These are phyloP conservation scores for Saturnispora dispora DNA, from an alignment of 805 yeast species.

Conservation along the genomic window DNA sequence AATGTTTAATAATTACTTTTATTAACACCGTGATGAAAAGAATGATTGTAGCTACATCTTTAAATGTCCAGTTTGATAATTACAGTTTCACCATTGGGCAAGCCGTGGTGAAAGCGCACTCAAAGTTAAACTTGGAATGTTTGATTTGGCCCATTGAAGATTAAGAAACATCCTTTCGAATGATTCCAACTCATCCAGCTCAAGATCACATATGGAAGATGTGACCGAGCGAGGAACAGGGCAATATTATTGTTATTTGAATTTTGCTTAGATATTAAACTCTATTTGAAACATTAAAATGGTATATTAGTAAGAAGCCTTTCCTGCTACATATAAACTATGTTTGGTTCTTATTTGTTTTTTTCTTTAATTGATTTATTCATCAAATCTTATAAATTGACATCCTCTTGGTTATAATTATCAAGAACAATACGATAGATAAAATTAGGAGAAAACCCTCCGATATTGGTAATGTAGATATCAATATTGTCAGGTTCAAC, in stretches of 20 bases:
- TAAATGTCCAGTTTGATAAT: constrained; percentile 30
- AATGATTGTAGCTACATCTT: background rate
- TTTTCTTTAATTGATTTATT: background rate
- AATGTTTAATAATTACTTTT: background rate
- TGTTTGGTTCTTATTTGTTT: background rate
- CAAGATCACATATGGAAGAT: constrained; percentile 35
- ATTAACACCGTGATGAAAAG: background rate
- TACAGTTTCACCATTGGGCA: constrained; percentile 31
- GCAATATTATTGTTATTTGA: constrained; percentile 23
- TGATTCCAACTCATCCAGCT: constrained; percentile 43
- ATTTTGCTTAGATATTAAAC: background rate
- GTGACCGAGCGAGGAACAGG: constrained; percentile 60
- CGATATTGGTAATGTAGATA: constrained; percentile 88
- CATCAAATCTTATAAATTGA: constrained; percentile 34
- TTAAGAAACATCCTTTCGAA: constrained; percentile 1
- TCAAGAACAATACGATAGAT: constrained; percentile 92
- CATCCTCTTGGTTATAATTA: constrained; percentile 83
- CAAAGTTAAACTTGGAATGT: constrained; percentile 37
- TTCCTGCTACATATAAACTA: background rate
- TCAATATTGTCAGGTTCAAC: constrained; percentile 91
- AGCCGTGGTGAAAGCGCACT: constrained; percentile 44
- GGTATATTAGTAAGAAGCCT: constrained; percentile 3
- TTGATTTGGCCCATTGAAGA: constrained; percentile 41
- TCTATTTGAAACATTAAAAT: background rate
- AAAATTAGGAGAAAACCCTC: constrained; percentile 94